Percentiles rank a stretch among this genome's conserved stretches.
These are phyloP conservation scores for Funneliformis caledonium DNA, from an alignment of 371 early-diverging fungal genomes.

Conservation along the genomic window DNA sequence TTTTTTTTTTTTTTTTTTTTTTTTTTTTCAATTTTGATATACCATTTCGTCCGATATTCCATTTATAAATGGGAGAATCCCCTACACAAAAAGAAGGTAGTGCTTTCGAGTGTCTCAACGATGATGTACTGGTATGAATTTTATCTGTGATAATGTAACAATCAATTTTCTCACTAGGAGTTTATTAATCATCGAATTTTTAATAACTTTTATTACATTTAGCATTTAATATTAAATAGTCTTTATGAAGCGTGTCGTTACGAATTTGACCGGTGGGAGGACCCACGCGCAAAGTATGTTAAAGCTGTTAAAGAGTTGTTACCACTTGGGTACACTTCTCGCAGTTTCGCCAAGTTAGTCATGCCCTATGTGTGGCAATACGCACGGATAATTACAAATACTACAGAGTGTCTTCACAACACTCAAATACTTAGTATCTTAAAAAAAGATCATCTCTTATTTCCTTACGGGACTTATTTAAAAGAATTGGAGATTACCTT, in stretches of 20 bases:
- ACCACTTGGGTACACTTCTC: neutral
- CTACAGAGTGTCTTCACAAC: no score
- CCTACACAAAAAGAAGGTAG: neutral
- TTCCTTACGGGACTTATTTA: slow-evolving; percentile 10
- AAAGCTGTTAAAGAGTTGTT: neutral
- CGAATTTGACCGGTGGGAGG: neutral
- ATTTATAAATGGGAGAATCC: neutral
- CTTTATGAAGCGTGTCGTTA: neutral
- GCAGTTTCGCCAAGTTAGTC: neutral
- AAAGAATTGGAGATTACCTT: slow-evolving; percentile 5
- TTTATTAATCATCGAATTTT: neutral
- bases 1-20: no score
- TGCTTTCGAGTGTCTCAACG: neutral
- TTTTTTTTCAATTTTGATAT: no score
- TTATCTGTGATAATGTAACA: neutral
- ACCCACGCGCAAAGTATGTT: neutral
- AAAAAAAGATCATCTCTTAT: neutral
- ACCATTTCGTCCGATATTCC: neutral
- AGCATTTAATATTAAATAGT: neutral
- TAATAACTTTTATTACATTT: neutral
- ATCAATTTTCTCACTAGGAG: neutral
- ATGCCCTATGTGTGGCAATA: slow-evolving; percentile 1
- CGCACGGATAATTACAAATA: neutral
- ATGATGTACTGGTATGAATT: neutral
- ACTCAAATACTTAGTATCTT: neutral